Evolutionary conservation across 2,329 filamentous ascomycete genomes (phyloP).

Genomic region (Dichotomopilus funicola): DNA sequence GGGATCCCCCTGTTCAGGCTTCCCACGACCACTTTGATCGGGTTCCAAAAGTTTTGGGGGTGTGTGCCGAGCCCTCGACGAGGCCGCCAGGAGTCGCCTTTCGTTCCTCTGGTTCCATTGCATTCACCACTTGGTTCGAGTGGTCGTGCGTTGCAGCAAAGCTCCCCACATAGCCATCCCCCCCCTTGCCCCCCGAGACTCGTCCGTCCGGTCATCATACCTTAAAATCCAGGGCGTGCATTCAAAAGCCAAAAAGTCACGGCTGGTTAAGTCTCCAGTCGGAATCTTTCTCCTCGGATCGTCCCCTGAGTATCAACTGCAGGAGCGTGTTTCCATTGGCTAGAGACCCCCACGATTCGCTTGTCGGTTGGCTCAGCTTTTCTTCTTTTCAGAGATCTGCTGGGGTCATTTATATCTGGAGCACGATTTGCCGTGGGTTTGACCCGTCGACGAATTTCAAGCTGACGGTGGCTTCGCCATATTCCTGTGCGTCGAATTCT

Average conservation of each 20-base stretch:
- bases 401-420: neutral
- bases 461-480: neutral
- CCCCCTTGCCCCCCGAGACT: slow-evolving; percentile 15
- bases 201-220: slow-evolving; percentile 4
- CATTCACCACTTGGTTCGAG: slow-evolving; percentile 21
- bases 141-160: slow-evolving; percentile 24
- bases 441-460: too few species aligned
- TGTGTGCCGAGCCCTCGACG: slow-evolving; percentile 22
- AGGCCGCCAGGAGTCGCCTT: slow-evolving; percentile 20
- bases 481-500: neutral
- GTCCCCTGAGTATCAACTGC: slow-evolving; percentile 20
- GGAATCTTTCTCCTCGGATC: slow-evolving; percentile 21
- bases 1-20: slow-evolving; percentile 20
- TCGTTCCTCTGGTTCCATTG: slow-evolving; percentile 21
- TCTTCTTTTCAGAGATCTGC: too few species aligned
- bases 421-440: neutral
- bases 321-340: slow-evolving; percentile 23
- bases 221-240: neutral
- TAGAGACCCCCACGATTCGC: slow-evolving; percentile 11
- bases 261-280: slow-evolving; percentile 25
- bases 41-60: slow-evolving; percentile 22
- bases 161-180: slow-evolving; percentile 17
- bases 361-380: too few species aligned
- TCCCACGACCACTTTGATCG: slow-evolving; percentile 20
- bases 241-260: slow-evolving; percentile 16